phyloP scores from a whole-genome alignment of 805 yeast species.

The Saturnispora bothae region DNA sequence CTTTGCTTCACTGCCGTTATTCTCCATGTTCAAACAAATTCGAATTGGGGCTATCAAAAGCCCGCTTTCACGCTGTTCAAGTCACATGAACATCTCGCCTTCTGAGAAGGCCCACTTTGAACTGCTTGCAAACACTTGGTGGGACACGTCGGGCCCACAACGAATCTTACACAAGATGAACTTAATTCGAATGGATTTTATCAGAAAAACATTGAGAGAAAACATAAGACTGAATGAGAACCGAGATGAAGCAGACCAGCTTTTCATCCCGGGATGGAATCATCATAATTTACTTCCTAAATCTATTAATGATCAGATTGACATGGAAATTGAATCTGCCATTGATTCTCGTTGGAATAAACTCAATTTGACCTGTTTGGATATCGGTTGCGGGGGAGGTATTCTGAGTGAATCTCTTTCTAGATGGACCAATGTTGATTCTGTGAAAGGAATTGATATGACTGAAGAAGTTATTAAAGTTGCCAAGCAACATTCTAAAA shows the following conservation, averaged over 20 bases:
- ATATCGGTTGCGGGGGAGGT: constrained; percentile 99
- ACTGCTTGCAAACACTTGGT: constrained; percentile 89
- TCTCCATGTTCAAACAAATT: no score
- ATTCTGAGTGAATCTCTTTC: constrained; percentile 81
- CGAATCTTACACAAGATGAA: constrained; percentile 93
- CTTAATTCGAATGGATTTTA: constrained; percentile 76
- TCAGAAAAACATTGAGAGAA: constrained; percentile 46
- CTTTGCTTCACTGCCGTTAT: no score
- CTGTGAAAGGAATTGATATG: constrained; percentile 77
- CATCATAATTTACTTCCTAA: constrained; percentile 50
- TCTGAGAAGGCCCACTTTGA: constrained; percentile 77
- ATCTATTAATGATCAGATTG: constrained; percentile 37
- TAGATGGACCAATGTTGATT: constrained; percentile 48
- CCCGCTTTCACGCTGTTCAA: neutral
- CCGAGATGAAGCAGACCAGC: constrained; percentile 30
- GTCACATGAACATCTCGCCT: constrained; percentile 31
- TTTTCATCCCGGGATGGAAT: constrained; percentile 73
- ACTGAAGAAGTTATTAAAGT: constrained; percentile 74
- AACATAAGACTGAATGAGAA: constrained; percentile 36
- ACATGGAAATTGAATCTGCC: constrained; percentile 38
- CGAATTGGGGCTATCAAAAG: no score
- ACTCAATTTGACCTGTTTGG: constrained; percentile 48
- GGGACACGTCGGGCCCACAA: constrained; percentile 93
- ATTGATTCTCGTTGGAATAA: constrained; percentile 28
- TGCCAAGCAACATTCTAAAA: constrained; percentile 55